Evolutionary conservation across 441 rosid species (phyloP).

Genomic region (Isatis lusitanica): DNA sequence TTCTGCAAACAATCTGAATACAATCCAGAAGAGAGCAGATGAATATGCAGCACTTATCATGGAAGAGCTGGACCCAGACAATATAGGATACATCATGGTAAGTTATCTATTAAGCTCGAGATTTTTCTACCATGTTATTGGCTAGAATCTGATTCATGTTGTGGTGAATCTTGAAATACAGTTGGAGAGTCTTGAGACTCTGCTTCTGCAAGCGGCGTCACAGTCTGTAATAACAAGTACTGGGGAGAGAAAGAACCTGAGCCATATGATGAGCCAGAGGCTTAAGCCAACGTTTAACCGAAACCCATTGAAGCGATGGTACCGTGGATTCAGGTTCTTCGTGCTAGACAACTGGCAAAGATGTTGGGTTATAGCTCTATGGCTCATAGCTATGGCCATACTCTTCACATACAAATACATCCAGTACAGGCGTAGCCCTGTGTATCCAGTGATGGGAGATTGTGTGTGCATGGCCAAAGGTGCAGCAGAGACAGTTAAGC

Average conservation of each 20-base stretch:
- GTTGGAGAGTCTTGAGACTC: constrained; percentile 50
- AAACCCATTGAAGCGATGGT: constrained; percentile 45
- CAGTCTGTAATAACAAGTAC: constrained; percentile 42
- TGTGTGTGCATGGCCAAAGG: constrained; percentile 70
- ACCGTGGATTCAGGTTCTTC: constrained; percentile 40
- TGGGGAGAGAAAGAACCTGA: constrained; percentile 51
- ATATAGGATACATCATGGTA: constrained; percentile 54
- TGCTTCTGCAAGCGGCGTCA: constrained; percentile 45
- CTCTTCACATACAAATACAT: constrained; percentile 52
- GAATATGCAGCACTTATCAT: constrained; percentile 56
- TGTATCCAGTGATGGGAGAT: constrained; percentile 49
- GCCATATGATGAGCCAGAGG: constrained; percentile 57
- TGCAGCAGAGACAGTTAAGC: constrained; percentile 60
- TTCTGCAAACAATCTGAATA: constrained; percentile 49
- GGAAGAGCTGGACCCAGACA: constrained; percentile 58
- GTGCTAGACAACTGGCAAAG: constrained; percentile 59
- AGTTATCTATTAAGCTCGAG: neutral
- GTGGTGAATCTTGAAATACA: constrained; percentile 31
- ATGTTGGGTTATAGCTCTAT: constrained; percentile 55
- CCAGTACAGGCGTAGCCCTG: constrained; percentile 44
- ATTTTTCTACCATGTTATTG: neutral
- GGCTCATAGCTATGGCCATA: constrained; percentile 45
- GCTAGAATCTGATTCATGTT: neutral
- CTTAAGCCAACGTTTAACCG: constrained; percentile 49
- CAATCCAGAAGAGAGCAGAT: constrained; percentile 48